Evolutionary conservation across 768 basidiomycete species (phyloP), one percentile per base, ranked within the genome.

Genomic region (Trametes villosa): DNA sequence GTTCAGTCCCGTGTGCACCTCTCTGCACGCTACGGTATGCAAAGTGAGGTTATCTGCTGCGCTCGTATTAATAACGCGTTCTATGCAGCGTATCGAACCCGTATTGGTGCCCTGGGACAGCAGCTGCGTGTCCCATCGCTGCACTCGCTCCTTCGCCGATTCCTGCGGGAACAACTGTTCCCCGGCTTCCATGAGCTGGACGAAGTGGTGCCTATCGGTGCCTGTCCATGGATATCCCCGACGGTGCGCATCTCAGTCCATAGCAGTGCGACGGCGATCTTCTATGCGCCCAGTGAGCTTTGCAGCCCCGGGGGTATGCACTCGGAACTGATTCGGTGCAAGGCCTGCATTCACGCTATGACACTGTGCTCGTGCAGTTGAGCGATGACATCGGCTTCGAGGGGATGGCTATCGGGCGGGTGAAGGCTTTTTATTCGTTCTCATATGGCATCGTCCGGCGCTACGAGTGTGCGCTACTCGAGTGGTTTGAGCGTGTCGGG

Each of bases 271-370:
- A 50, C 33, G 12, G 49, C 49, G 4, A 41, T 26, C 13, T 53
- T 53, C 41, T 53, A 22, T 41, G 52, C 52, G 20, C 52, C 52
- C 4, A 53, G 52, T 22, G 52, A 53, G 26, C 27, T 29, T 30
- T 41, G 27, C n/a, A 40, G 27, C 8, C 38, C 40, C 24, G 29
- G 30, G 12, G 52, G 52, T 18, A 53, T 53, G 52, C 52, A 53
- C 38, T 29, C 26, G 6, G 52, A 53, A 31, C 29, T 42, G 22
- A 53, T 53, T 17, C 38, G 52, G 18, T 53, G 52, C 52, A 42
- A 22, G 11, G 18, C 40, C 5, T 11, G 31, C 22, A 33, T 6
- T 24, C 40, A 18, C 52, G 38, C 24, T 41, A 41, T 30, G 52
- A 53, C 29, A 53, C 52, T 17, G 38, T 53, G 17, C 34, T 53